These are phyloP conservation scores for Chamaecyparis obtusa DNA, from an alignment of 75 land plant genomes.

Conservation along the genomic window DNA sequence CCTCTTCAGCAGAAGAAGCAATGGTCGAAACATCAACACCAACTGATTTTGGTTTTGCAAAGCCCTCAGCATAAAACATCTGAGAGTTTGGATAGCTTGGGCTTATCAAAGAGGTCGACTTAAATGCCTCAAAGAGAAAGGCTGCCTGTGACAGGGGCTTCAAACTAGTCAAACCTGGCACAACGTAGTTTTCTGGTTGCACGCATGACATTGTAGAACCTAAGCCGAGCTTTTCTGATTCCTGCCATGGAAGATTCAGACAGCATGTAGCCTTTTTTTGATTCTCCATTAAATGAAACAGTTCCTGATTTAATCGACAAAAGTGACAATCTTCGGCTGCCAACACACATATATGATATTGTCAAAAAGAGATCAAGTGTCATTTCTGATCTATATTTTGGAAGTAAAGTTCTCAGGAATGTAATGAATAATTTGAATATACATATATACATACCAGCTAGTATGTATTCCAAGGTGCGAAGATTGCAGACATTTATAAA, in stretches of 20 bases:
- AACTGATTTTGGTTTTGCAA: not conserved
- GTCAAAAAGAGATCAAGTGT: not conserved
- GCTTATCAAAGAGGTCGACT: not conserved
- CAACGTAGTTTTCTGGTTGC: not conserved
- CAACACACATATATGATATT: not conserved
- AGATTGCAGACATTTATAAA: constrained; percentile 5
- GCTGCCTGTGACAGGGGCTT: not conserved
- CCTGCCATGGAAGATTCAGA: not conserved
- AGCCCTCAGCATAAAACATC: not conserved
- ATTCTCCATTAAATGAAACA: not conserved
- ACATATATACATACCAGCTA: not conserved
- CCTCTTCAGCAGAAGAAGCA: not conserved
- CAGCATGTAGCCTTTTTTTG: not conserved
- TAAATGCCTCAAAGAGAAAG: not conserved
- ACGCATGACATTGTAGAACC: not conserved
- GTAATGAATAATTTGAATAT: not conserved
- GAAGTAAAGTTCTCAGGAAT: not conserved
- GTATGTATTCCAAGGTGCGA: not conserved
- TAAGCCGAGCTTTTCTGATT: not conserved
- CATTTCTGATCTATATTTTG: not conserved
- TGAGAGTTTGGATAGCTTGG: not conserved
- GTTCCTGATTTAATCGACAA: not conserved
- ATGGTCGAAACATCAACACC: not conserved
- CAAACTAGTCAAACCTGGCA: not conserved
- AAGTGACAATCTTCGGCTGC: not conserved